Percentiles rank a stretch among this genome's conserved stretches.
These are phyloP conservation scores for Amanita polypyramis DNA, from an alignment of 768 basidiomycete genomes.

Conservation along the genomic window DNA sequence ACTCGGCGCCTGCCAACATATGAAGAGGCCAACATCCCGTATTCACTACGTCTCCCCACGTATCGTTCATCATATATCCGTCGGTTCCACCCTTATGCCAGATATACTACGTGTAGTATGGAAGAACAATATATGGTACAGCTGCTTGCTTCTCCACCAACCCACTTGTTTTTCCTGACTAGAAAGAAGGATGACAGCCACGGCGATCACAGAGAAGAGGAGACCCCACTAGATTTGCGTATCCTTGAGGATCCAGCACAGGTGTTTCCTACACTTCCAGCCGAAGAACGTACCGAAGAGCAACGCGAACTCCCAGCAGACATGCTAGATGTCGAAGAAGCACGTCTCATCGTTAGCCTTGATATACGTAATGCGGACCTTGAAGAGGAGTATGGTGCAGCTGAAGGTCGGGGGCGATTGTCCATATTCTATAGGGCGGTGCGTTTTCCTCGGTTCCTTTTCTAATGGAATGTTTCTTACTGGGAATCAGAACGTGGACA, in stretches of 20 bases:
- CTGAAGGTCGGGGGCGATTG: background rate
- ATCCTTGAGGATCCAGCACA: background rate
- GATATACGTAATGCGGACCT: background rate
- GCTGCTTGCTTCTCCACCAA: no score
- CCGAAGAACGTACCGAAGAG: background rate
- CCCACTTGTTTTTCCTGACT: background rate
- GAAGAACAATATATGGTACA: background rate
- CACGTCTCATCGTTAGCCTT: background rate
- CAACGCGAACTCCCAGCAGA: background rate
- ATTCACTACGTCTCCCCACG: background rate
- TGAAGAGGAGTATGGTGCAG: background rate
- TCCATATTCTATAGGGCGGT: background rate
- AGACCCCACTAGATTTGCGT: background rate
- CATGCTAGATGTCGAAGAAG: no score
- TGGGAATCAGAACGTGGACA: no score
- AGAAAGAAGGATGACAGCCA: background rate
- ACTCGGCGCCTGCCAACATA: background rate
- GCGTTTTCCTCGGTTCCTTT: no score
- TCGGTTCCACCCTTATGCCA: slow-evolving; percentile 3
- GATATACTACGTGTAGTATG: background rate
- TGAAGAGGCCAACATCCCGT: background rate
- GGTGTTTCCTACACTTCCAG: background rate
- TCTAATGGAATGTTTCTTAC: no score
- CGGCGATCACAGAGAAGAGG: background rate
- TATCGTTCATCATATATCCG: slow-evolving; percentile 2